Evolutionary conservation across 2,329 filamentous ascomycete species (phyloP).

Genomic region (Stemphylium vesicarium): DNA sequence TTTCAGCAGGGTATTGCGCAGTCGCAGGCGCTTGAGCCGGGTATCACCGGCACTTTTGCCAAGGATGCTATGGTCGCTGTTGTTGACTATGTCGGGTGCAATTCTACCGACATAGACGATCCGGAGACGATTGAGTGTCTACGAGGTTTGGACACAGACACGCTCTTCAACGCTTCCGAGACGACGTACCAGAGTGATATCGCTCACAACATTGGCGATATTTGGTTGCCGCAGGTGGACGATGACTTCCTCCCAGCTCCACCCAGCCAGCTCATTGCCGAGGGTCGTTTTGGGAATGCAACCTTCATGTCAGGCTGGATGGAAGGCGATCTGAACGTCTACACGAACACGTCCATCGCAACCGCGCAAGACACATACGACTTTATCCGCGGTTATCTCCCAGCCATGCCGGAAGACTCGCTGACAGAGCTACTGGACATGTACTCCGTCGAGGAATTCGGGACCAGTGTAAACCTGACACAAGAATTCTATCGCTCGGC

Average conservation of each 20-base stretch:
- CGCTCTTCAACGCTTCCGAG: constrained; percentile 55
- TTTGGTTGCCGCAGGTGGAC: constrained; percentile 60
- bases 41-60: constrained; percentile 56
- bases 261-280: constrained; percentile 51
- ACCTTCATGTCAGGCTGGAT: constrained; percentile 55
- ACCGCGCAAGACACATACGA: constrained; percentile 50
- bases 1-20: constrained; percentile 49
- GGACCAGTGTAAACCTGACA: constrained; percentile 49
- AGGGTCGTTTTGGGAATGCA: constrained; percentile 53
- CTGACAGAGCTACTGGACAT: constrained; percentile 37
- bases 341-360: constrained; percentile 50
- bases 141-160: constrained; percentile 51
- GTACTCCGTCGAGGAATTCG: constrained; percentile 54
- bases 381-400: constrained; percentile 52
- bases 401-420: constrained; percentile 39
- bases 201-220: constrained; percentile 53
- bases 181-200: constrained; percentile 51
- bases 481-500: constrained; percentile 59
- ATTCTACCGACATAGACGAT: constrained; percentile 49
- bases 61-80: constrained; percentile 55
- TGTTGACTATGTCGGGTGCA: constrained; percentile 54
- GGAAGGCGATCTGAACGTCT: constrained; percentile 54
- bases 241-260: constrained; percentile 58
- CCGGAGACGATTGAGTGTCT: constrained; percentile 56
- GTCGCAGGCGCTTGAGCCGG: constrained; percentile 59